Base-by-base conservation (phyloP, 2,329 filamentous ascomycete genomes). In the Periglandula ipomoeae region DNA sequence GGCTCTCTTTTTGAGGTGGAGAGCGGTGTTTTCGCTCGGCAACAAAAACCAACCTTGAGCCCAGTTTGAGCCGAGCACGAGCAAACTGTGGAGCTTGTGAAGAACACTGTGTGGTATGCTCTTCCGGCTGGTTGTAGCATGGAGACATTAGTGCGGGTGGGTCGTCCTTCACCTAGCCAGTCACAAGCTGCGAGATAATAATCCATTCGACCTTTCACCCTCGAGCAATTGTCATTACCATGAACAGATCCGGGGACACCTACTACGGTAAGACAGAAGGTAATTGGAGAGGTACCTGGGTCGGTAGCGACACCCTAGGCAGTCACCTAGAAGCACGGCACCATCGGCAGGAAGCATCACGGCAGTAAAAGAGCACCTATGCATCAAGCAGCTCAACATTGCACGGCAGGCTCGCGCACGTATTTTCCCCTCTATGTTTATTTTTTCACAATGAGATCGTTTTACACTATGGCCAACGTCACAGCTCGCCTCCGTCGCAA, bases 11-110 rank as follows among this genome's bases (percentile, higher is more conserved):
- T 44, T 50, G 41, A 53, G 51, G 53, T 53, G 56, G 56, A 56
- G 59, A 58, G 60, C 55, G 52, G 55, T 59, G 54, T 60, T 59
- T 61, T 56, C 51, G 50, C 48, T 48, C 47, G 50, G 47, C 40
- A 52, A 46, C 49, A 48, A 26, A 34, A 38, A 24, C 38, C 45
- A 50, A 50, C 32, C 19, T 47, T 46, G 48, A 41, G 50, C 30
- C 53, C 53, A 54, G 52, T 52, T 50, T 55, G 51, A 53, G 35
- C 49, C 51, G 51, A 52, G 53, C 48, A 52, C 35, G 45, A 47
- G 52, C 39, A 43, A 47, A 44, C 24, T 45, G 48, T 51, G 48
- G 50, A 47, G 41, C 46, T 26, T 24, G 15, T 32, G 15, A 41
- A 32, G 30, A 38, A 48, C 15, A 26, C n/a, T n/a, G n/a, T n/a